phyloP scores from a whole-genome alignment of 768 basidiomycete species.

The Mycena venus region DNA sequence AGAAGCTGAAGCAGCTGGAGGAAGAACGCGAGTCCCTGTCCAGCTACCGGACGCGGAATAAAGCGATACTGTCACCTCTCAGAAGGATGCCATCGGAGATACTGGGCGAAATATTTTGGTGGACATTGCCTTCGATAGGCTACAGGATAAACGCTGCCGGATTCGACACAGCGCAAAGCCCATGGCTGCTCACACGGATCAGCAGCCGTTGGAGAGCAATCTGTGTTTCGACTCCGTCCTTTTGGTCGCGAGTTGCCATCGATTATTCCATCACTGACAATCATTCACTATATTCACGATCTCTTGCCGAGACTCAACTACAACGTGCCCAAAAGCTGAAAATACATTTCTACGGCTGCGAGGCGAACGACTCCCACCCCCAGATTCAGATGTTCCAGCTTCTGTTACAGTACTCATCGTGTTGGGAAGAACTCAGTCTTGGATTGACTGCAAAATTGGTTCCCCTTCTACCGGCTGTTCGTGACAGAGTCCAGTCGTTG shows the following conservation, averaged over 20 bases:
- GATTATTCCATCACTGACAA: too few species aligned
- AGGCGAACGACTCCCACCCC: neutral
- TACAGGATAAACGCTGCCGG: neutral
- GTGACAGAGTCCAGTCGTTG: neutral
- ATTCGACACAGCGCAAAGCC: neutral
- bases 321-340: neutral
- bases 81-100: slow-evolving; percentile 20
- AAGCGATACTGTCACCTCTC: neutral
- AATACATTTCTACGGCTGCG: neutral
- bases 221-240: neutral
- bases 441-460: neutral
- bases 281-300: neutral
- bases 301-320: neutral
- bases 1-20: neutral
- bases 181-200: neutral
- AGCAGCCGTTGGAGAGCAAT: neutral
- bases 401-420: neutral
- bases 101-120: slow-evolving; percentile 13
- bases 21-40: neutral
- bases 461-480: neutral
- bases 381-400: neutral
- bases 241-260: slow-evolving; percentile 14
- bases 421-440: neutral
- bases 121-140: neutral
- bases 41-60: neutral